A percentile compares a stretch with the other conserved stretches of the same genome.
phyloP scores from a whole-genome alignment of 805 yeast genomes.

The Spathaspora passalidarum region DNA sequence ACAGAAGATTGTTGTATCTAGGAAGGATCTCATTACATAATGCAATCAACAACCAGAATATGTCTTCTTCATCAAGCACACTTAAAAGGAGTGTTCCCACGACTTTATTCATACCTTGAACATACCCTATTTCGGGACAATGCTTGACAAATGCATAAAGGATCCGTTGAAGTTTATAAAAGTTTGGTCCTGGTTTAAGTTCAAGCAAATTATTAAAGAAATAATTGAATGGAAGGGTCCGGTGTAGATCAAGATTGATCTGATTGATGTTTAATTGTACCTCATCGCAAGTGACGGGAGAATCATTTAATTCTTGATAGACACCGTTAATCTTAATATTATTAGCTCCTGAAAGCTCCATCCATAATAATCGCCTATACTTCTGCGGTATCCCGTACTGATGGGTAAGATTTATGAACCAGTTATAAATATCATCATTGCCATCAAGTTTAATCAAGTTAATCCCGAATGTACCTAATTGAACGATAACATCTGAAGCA shows the following conservation, averaged over 20 bases:
- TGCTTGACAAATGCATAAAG: slow-evolving; percentile 48
- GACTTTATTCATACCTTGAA: slow-evolving; percentile 63
- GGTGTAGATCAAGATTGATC: slow-evolving; percentile 49
- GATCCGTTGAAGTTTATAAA: slow-evolving; percentile 42
- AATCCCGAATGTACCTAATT: slow-evolving; percentile 40
- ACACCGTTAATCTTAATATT: slow-evolving; percentile 44
- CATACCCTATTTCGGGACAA: slow-evolving; percentile 50
- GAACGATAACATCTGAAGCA: slow-evolving; percentile 11
- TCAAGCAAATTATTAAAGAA: slow-evolving; percentile 41
- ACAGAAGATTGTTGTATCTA: slow-evolving; percentile 27
- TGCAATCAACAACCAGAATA: slow-evolving; percentile 52
- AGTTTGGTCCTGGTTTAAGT: slow-evolving; percentile 52
- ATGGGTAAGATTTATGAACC: slow-evolving; percentile 30
- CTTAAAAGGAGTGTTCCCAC: slow-evolving; percentile 49
- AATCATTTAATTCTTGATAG: slow-evolving; percentile 30
- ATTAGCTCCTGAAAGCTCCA: slow-evolving; percentile 51
- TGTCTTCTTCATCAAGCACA: slow-evolving; percentile 36
- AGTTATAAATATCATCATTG: slow-evolving; percentile 14
- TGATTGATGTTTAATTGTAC: slow-evolving; percentile 34
- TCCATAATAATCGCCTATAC: slow-evolving; percentile 49
- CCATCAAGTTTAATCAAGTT: slow-evolving; percentile 21
- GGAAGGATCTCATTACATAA: slow-evolving; percentile 50
- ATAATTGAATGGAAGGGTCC: slow-evolving; percentile 55
- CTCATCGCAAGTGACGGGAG: background rate
- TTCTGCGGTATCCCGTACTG: slow-evolving; percentile 47